Base-by-base conservation (phyloP, 2,329 filamentous ascomycete species). In the Trichoderma sp. region DNA sequence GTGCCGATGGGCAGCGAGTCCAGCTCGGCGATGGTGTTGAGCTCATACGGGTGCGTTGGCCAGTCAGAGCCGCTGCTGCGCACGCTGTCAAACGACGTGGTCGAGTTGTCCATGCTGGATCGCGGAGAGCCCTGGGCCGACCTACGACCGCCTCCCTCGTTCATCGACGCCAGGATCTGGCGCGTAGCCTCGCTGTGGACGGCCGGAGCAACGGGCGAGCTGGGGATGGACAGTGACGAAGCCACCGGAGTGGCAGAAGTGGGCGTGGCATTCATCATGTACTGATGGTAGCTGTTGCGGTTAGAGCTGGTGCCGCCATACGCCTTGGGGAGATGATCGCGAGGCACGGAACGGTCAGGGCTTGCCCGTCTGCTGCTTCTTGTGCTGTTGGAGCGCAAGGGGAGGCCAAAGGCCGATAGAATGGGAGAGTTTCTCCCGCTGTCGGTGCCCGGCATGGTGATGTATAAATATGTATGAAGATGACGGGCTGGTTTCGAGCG, bases 21-120 rank as follows among this genome's bases (percentile, higher is more conserved):
- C 63, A 85, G 81, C 80, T 85, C 81, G 21, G 81, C 77, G 53
- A 86, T 81, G 31, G 84, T 81, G 77, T 83, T 85, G 79, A 85
- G 80, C 77, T 85, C 84, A 41, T 81, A 79, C n/a, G 84, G 84
- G 64, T 85, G 84, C 6, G 81, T 79, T 11, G 84, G 83, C 83
- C 83, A 84, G 75, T 85, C 84, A 59, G 82, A 75, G 77, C 78
- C 81, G 66, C 80, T 82, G 53, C 83, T 85, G 66, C 83, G 83
- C 31, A 81, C 80, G 75, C 84, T 85, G 41, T 85, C 84, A n/a
- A 83, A 78, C 18, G 83, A 84, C 9, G 81, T 79, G 65, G 79
- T 78, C 5, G 77, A 77, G 35, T 75, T 76, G 60, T 82, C 81
- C 74, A 80, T 72, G 71, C 81, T 81, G 31, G 79, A 81, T 29